Percentiles rank a stretch among this genome's conserved stretches.
Evolutionary conservation across 176 grass and related monocot species (phyloP).

Genomic region (Triticum urartu): DNA sequence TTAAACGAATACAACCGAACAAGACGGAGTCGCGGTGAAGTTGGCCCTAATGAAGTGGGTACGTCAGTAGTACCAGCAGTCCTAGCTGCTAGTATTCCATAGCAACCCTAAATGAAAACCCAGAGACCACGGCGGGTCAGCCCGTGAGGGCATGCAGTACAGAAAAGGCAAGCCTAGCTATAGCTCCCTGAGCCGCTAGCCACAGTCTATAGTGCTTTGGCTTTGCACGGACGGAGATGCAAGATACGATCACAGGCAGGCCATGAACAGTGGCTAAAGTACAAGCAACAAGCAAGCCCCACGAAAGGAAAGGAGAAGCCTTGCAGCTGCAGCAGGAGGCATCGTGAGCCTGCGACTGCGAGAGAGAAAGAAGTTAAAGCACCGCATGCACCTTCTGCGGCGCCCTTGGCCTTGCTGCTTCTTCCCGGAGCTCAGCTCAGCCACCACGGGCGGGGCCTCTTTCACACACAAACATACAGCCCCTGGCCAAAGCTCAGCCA

Average conservation of each 20-base stretch:
- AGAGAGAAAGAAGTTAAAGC: conserved; percentile 31
- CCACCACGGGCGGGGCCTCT: not conserved
- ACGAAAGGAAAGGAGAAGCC: not conserved
- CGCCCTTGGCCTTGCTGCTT: not conserved
- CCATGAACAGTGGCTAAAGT: conserved; percentile 10
- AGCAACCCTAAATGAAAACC: not conserved
- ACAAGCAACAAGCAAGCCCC: conserved; percentile 6
- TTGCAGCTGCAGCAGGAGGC: not conserved
- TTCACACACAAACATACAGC: not conserved
- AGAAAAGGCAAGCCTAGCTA: conserved; percentile 9
- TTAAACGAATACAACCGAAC: too few relatives aligned
- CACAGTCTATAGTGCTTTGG: not conserved
- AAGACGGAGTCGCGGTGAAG: too few relatives aligned
- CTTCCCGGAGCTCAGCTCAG: not conserved
- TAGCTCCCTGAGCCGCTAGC: not conserved
- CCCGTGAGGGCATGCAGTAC: not conserved
- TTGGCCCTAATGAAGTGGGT: too few relatives aligned
- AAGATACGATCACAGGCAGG: not conserved
- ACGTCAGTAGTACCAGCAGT: too few relatives aligned
- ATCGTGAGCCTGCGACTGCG: not conserved
- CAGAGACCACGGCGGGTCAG: not conserved
- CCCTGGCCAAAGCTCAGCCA: not conserved
- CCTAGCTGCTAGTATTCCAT: not conserved
- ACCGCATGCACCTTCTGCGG: not conserved
- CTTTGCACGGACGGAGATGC: not conserved